Base-by-base conservation (phyloP, 192 early-diverging fungal species). In the Dispira simplex region DNA sequence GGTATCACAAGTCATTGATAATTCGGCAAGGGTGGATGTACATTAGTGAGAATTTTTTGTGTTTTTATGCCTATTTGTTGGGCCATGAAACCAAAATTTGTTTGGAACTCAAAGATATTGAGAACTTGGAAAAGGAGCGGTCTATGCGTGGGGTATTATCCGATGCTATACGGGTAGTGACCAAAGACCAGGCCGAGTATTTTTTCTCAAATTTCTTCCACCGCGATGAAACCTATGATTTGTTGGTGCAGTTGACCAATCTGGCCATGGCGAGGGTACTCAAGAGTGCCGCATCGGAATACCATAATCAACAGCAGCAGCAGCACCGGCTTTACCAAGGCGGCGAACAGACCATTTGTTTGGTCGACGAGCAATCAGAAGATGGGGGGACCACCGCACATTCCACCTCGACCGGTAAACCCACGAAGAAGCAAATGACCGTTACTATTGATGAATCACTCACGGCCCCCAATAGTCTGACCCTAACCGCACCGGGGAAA, bases 1-100 rank as follows among this genome's bases (percentile, higher is more conserved):
- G 90, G 3, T 92, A 91, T 64, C 82, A 91, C 53, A 78, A 79
- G 26, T 81, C 77, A 54, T 72, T 81, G 65, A 81, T 94, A 68
- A 78, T 87, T 53, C 88, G 87, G 70, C 97, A 99, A 73, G 97
- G 97, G 0, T 99, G 97, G 97, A 74, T 99, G 72, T 99, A 99
- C 67, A 81, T 99, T 47, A 91, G 89, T 56, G 84, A 91, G 67
- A 89, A 93, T 65, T 88, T 92, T 69, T 69, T 95, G 26, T 90
- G 89, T 78, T 99, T 98, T 68, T 91, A 99, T 73, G 92, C 93
- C 21, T 93, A 92, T 64, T 75, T 97, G 46, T 81, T 99, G 46
- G 93, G 92, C 1, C 79, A 84, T 6, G 97, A 99, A 70, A 97
- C 93, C 45, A 93, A 90, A 69, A 73, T 95, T 32, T 78, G 92